Evolutionary conservation across 192 early-diverging fungal species (phyloP).

Genomic region (Spizellomyces sp.): DNA sequence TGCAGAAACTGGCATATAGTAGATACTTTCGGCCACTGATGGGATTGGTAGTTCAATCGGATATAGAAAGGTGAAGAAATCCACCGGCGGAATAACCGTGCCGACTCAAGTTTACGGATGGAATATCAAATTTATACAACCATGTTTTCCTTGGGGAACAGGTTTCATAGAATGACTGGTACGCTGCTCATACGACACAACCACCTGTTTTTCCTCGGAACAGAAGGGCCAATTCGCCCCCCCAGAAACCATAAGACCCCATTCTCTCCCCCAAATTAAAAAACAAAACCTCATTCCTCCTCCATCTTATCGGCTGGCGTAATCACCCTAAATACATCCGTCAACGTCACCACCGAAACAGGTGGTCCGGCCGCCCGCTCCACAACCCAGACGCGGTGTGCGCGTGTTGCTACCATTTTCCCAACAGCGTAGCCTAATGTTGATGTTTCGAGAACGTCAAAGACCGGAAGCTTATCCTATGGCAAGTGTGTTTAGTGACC

Average conservation of each 20-base stretch:
- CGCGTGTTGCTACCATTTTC: slow-evolving; percentile 78
- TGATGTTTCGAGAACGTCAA: slow-evolving; percentile 72
- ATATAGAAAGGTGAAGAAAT: no score
- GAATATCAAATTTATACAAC: no score
- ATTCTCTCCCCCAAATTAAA: not conserved
- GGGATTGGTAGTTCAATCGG: no score
- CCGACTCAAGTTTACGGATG: no score
- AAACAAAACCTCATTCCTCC: not conserved
- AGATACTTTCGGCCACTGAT: no score
- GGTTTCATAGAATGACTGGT: no score
- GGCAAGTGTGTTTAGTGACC: slow-evolving; percentile 6
- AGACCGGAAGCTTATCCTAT: slow-evolving; percentile 71
- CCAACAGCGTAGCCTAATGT: slow-evolving; percentile 72
- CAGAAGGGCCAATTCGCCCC: no score
- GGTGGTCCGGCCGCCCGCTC: slow-evolving; percentile 37
- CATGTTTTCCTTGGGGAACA: no score
- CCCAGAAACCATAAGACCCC: not conserved
- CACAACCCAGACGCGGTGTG: slow-evolving; percentile 81
- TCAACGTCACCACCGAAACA: slow-evolving; percentile 77
- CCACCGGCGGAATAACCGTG: no score
- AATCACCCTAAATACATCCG: slow-evolving; percentile 73
- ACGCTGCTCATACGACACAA: no score
- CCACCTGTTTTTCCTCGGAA: no score
- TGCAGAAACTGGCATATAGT: not conserved
- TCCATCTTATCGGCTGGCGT: slow-evolving; percentile 28